These are phyloP conservation scores for Ophiostoma ips DNA, from an alignment of 2,329 filamentous ascomycete species.

Conservation along the genomic window DNA sequence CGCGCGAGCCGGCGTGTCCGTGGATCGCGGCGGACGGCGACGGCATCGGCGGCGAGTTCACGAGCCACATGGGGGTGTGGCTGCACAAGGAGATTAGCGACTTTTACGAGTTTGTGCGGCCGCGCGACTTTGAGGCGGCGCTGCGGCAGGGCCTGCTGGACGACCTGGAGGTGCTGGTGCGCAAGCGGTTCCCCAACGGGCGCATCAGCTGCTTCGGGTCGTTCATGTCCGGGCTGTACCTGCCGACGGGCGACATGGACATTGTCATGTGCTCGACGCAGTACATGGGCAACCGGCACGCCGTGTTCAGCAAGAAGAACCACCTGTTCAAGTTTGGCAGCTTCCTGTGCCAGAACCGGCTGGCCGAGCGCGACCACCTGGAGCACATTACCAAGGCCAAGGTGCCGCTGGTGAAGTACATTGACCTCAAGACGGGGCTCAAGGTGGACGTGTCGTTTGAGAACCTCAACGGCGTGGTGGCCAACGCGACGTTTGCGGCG, in stretches of 20 bases:
- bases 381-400: slow-evolving; percentile 61
- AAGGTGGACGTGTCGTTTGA: slow-evolving; percentile 93
- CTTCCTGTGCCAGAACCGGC: slow-evolving; percentile 39
- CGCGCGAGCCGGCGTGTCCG: slow-evolving; percentile 36
- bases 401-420: slow-evolving; percentile 85
- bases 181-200: slow-evolving; percentile 41
- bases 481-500: slow-evolving; percentile 62
- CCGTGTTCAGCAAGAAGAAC: slow-evolving; percentile 36
- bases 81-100: slow-evolving; percentile 82
- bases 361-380: slow-evolving; percentile 45
- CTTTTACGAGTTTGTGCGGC: slow-evolving; percentile 76
- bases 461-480: slow-evolving; percentile 67
- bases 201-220: slow-evolving; percentile 76
- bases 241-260: slow-evolving; percentile 78
- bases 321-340: slow-evolving; percentile 48
- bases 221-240: slow-evolving; percentile 66
- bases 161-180: slow-evolving; percentile 49
- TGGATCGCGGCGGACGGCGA: slow-evolving; percentile 46
- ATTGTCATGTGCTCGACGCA: slow-evolving; percentile 58
- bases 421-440: slow-evolving; percentile 62
- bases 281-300: slow-evolving; percentile 39
- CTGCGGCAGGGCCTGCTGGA: slow-evolving; percentile 61
- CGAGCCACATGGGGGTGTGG: slow-evolving; percentile 39
- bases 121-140: slow-evolving; percentile 59
- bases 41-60: slow-evolving; percentile 18